A percentile compares a stretch with the other conserved stretches of the same genome.
These are phyloP conservation scores for Sarcodon aspratus DNA, from an alignment of 768 basidiomycete species.

Conservation along the genomic window DNA sequence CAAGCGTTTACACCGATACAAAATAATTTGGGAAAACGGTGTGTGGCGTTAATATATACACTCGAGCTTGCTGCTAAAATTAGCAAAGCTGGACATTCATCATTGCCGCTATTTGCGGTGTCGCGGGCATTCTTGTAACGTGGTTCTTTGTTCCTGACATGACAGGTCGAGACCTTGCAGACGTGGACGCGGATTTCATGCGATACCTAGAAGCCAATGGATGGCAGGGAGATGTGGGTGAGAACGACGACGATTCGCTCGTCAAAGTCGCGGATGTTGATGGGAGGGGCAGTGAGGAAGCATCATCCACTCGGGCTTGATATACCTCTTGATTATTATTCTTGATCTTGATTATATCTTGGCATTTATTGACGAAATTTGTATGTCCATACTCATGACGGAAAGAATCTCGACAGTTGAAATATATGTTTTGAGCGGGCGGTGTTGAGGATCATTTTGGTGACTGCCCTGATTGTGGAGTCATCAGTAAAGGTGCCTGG, in stretches of 20 bases:
- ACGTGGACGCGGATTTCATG: constrained; percentile 54
- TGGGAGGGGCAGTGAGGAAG: constrained; percentile 7
- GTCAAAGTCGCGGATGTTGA: constrained; percentile 8
- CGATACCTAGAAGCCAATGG: constrained; percentile 49
- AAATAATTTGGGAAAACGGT: constrained; percentile 54
- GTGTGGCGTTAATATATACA: constrained; percentile 5
- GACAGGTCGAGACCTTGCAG: constrained; percentile 54
- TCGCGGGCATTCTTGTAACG: constrained; percentile 49
- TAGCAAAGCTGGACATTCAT: constrained; percentile 50
- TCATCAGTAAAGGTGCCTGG: too few relatives aligned
- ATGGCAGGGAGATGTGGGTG: constrained; percentile 55
- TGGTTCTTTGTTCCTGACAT: constrained; percentile 61
- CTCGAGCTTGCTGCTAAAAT: background rate
- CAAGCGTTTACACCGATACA: constrained; percentile 65
- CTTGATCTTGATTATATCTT: too few relatives aligned
- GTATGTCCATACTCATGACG: too few relatives aligned
- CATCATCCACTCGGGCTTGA: background rate
- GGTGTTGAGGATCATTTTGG: too few relatives aligned
- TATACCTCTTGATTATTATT: too few relatives aligned
- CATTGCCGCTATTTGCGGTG: constrained; percentile 57
- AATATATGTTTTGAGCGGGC: too few relatives aligned
- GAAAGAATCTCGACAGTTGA: too few relatives aligned
- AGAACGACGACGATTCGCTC: constrained; percentile 26
- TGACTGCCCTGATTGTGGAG: too few relatives aligned
- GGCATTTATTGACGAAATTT: too few relatives aligned